Evolutionary conservation across 1,284 basidiomycete genomes (phyloP).

Genomic region (Mrakiaceae sp.): DNA sequence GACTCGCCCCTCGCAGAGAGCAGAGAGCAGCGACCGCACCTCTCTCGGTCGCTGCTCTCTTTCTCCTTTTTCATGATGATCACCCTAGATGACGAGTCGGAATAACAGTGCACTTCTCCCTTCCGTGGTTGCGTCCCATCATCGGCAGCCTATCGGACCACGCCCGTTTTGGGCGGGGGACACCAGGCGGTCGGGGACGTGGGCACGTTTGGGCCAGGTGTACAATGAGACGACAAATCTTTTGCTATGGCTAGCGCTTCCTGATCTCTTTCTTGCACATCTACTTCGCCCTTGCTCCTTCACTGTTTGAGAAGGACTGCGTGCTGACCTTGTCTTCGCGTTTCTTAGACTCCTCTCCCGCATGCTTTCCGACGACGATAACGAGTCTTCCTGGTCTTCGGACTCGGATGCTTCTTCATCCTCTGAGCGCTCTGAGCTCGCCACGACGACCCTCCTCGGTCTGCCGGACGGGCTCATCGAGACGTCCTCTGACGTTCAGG

Average conservation of each 20-base stretch:
- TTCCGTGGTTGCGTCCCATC: not conserved
- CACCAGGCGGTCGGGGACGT: not conserved
- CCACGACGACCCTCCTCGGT: slow-evolving; percentile 31
- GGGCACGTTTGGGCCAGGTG: slow-evolving; percentile 1
- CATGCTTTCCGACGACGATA: slow-evolving; percentile 1
- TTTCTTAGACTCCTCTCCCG: not conserved
- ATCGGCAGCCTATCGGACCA: not conserved
- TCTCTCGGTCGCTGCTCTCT: not conserved
- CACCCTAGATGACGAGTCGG: slow-evolving; percentile 16
- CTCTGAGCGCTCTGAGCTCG: slow-evolving; percentile 22
- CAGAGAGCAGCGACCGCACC: not conserved
- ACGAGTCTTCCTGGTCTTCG: slow-evolving; percentile 8
- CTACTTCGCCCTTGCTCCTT: not conserved
- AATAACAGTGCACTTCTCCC: not conserved
- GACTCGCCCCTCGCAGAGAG: no score
- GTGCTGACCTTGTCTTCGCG: not conserved
- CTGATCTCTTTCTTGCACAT: not conserved
- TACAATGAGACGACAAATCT: slow-evolving; percentile 7
- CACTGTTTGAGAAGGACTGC: not conserved
- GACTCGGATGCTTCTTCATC: slow-evolving; percentile 23
- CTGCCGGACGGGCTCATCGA: slow-evolving; percentile 33
- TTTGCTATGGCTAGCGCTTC: slow-evolving; percentile 16
- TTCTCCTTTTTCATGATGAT: slow-evolving; percentile 4
- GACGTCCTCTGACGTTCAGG: slow-evolving; percentile 19
- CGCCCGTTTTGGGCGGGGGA: slow-evolving; percentile 1